These are phyloP conservation scores for Phytophthora niederhauseri DNA, from an alignment of 352 stramenopile species.

Conservation along the genomic window DNA sequence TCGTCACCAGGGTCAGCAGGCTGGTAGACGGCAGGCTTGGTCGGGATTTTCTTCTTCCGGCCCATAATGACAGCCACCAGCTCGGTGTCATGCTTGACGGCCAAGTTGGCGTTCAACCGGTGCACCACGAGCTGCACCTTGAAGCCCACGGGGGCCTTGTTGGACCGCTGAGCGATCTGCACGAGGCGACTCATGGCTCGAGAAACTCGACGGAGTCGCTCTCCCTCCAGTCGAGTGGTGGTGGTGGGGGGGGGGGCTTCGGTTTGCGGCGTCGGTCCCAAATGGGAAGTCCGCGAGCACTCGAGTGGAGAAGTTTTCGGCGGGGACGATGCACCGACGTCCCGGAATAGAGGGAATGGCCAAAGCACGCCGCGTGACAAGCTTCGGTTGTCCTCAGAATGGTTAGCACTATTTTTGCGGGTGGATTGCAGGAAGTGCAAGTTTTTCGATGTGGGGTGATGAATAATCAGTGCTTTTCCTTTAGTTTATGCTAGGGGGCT, in stretches of 20 bases:
- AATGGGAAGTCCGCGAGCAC: constrained; percentile 28
- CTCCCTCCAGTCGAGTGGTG: constrained; percentile 2
- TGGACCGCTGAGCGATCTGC: constrained; percentile 63
- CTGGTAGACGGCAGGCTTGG: constrained; percentile 59
- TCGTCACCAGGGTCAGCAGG: constrained; percentile 33
- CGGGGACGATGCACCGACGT: constrained; percentile 12
- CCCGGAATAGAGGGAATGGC: constrained; percentile 31
- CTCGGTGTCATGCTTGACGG: constrained; percentile 53
- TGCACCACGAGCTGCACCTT: constrained; percentile 78
- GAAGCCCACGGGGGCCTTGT: constrained; percentile 65
- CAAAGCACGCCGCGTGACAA: constrained; percentile 4
- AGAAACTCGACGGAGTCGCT: constrained; percentile 4
- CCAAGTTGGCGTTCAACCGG: constrained; percentile 61
- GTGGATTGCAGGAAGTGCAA: not conserved
- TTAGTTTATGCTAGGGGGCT: not conserved
- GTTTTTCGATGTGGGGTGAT: not conserved
- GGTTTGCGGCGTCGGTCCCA: constrained; percentile 23
- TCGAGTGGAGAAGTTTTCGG: constrained; percentile 8
- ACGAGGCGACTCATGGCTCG: constrained; percentile 65
- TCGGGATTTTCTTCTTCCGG: constrained; percentile 72
- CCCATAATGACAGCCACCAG: constrained; percentile 68
- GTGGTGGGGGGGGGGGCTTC: constrained; percentile 6
- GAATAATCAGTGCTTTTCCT: constrained; percentile 9
- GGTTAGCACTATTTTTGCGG: constrained; percentile 33
- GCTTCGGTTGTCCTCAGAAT: constrained; percentile 20